Conservation (phyloP, 257 asterid species). For the Solanum stenotomum region DNA sequence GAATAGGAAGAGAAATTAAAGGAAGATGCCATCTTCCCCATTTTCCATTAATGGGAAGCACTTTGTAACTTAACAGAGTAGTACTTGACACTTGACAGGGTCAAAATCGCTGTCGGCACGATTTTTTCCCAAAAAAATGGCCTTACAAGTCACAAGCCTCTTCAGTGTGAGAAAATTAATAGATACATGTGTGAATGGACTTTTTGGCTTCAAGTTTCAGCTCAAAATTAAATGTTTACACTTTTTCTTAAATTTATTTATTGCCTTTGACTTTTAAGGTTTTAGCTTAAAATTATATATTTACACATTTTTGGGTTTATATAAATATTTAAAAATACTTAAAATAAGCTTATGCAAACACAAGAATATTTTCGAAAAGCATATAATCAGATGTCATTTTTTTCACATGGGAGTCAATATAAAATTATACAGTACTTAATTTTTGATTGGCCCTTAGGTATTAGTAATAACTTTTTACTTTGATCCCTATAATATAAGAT, state of each 20-base stretch:
- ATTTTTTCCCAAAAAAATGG: background rate
- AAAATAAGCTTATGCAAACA: background rate
- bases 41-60: background rate
- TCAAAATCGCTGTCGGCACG: background rate
- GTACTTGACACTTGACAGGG: background rate
- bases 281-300: background rate
- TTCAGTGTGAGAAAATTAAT: background rate
- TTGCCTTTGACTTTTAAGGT: background rate
- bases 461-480: background rate
- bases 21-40: conserved; percentile 5
- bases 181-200: background rate
- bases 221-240: too few relatives aligned
- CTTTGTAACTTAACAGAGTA: background rate
- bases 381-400: background rate
- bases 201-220: too few relatives aligned
- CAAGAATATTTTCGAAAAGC: background rate
- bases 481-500: background rate
- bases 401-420: background rate
- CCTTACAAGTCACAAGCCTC: background rate
- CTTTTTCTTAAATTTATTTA: too few relatives aligned
- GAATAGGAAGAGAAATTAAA: background rate
- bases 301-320: too few relatives aligned
- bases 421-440: background rate
- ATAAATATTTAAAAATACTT: too few relatives aligned
- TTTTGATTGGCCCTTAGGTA: background rate